Evolutionary conservation across 1,284 basidiomycete species (phyloP), one percentile per base, ranked within the genome.

Genomic region (Lignosus rhinocerotis): DNA sequence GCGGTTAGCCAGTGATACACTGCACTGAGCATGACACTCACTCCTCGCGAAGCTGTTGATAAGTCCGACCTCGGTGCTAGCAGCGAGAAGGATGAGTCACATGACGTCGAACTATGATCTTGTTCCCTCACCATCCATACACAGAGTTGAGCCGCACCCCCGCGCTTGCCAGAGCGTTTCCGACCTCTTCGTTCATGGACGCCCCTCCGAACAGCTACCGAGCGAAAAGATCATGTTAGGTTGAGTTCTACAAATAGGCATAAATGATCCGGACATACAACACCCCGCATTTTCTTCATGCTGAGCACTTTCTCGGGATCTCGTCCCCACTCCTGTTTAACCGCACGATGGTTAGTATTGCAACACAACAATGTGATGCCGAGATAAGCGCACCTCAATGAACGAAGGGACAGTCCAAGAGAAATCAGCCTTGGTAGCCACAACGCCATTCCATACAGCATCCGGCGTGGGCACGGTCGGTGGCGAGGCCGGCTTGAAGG

Each of bases 391-490:
- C 45, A 71, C 72, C 65, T 73, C 72, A 6, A 69, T 59, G 50
- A 72, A 67, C 9, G 65, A 58, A 1, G 72, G 71, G 1, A 72
- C 70, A 36, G 61, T 62, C 53, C 60, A 67, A 3, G 68, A 58
- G 32, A 64, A 58, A 30, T 63, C 60, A 38, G 61, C 60, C 4
- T 56, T 47, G 5, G 67, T 67, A 2, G 50, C 59, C 6, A 64
- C 42, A 17, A 59, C 42, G 11, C 61, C 63, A 61, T 61, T 51
- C 43, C 69, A 67, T 1, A 69, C 64, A 19, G 51, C 56, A 11
- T 67, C 62, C 0, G 68, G 62, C 9, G 67, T 68, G 3, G 69
- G 66, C 25, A 66, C 57, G 11, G 56, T 56, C 9, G 68, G 58
- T 12, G 68, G 69, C 6, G 39, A 43, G 5, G 60, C 57, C 0